Percentiles rank a stretch among this genome's conserved stretches.
Evolutionary conservation across 2,329 filamentous ascomycete species (phyloP).

Genomic region (Aspergillus fumigatiaffinis): DNA sequence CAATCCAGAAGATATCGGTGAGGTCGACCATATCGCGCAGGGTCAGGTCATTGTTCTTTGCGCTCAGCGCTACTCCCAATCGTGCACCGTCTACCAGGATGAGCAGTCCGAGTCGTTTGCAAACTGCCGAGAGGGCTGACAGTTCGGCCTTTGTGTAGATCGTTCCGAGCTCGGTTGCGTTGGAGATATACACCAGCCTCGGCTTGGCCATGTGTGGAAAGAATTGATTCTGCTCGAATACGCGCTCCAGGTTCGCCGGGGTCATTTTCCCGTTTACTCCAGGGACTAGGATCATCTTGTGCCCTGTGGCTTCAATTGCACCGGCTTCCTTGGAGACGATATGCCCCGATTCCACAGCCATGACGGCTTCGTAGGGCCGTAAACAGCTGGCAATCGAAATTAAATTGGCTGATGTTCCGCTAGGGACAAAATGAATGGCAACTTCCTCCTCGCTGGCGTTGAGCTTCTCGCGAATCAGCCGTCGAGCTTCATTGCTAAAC

Average conservation of each 20-base stretch:
- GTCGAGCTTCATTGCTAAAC: constrained; percentile 41
- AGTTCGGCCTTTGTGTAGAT: constrained; percentile 46
- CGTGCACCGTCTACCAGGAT: constrained; percentile 50
- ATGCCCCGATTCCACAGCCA: constrained; percentile 49
- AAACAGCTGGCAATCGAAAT: constrained; percentile 52
- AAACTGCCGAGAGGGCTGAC: constrained; percentile 40
- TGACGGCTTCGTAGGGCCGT: constrained; percentile 49
- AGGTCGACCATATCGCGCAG: constrained; percentile 45
- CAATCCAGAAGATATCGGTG: constrained; percentile 54
- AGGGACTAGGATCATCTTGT: constrained; percentile 50
- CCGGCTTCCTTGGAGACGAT: constrained; percentile 50
- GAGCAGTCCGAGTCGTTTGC: constrained; percentile 40
- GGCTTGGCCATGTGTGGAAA: constrained; percentile 52
- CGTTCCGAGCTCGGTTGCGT: constrained; percentile 50
- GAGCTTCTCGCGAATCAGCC: constrained; percentile 37
- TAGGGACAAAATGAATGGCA: constrained; percentile 51
- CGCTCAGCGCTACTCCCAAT: constrained; percentile 43
- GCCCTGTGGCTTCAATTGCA: constrained; percentile 49
- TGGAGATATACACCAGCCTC: constrained; percentile 50
- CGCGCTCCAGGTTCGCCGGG: constrained; percentile 38
- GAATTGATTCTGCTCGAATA: constrained; percentile 48
- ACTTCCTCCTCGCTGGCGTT: constrained; percentile 35
- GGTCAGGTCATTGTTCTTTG: constrained; percentile 42
- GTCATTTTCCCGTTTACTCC: constrained; percentile 49
- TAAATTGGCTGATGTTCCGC: constrained; percentile 50